Base-by-base conservation (phyloP, 208 protist genomes). In the Angomonas ambiguus region DNA sequence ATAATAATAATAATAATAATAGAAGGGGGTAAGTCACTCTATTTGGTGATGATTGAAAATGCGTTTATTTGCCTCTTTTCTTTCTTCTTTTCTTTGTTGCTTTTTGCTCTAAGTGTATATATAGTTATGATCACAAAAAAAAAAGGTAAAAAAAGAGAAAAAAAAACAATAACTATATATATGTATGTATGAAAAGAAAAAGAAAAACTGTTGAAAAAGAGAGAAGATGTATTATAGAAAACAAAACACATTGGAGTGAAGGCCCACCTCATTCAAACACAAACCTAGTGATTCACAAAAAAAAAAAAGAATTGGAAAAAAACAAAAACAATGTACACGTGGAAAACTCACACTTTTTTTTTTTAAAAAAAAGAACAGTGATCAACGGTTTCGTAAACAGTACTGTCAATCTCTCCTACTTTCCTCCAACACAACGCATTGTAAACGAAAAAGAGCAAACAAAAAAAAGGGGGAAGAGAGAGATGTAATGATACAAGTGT, bases 201-300 rank as follows among this genome's bases (percentile, higher is more conserved):
- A 42, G 18, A 53, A 45, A 55, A 66, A 34, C 11, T 18, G 31
- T n/a, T 42, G 58, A 4, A 18, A 6, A 69, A 59, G n/a, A 41
- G 49, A 4, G 55, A 20, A 24, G 24, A 28, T 3, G 62, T 30
- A 56, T 45, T 38, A 41, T 31, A 10, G 59, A 53, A 16, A 28
- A 45, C 22, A 51, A 42, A 32, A 28, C 27, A 22, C 8, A 11
- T 20, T 33, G 16, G 25, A 22, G 32, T 13, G 33, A 28, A 56
- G 30, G 1, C 4, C 24, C 18, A 33, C 27, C 59, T 57, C 8
- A 16, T 13, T 18, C n/a, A 1, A n/a, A n/a, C 42, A 6, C 33
- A 6, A 31, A 4, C 24, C 24, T 20, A 55, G 31, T n/a, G 4
- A 55, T 34, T 30, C 28, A 32, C 8, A 34, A 18, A 30, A 67